A percentile compares a stretch with the other conserved stretches of the same genome.
These are phyloP conservation scores for Thuja plicata DNA, from an alignment of 83 land plant species.

Conservation along the genomic window DNA sequence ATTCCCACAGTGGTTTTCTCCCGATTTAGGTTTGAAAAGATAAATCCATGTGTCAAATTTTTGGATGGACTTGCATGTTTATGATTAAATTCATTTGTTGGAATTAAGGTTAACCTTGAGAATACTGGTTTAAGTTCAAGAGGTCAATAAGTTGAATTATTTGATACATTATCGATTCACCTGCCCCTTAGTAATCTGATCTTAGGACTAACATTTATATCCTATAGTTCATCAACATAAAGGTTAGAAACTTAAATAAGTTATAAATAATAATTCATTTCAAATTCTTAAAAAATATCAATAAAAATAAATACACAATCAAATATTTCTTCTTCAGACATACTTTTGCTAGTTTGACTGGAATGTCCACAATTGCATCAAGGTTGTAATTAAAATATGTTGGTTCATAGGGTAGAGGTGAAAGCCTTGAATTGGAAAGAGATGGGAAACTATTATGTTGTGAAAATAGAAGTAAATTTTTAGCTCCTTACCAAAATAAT, in stretches of 20 bases:
- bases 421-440: conserved; percentile 62
- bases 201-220: too few relatives aligned
- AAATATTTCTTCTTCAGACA: background rate
- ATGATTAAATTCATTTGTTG: too few relatives aligned
- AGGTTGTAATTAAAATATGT: conserved; percentile 54
- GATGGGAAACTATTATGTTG: conserved; percentile 66
- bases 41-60: too few relatives aligned
- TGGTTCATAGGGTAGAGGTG: conserved; percentile 81
- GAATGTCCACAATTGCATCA: conserved; percentile 59
- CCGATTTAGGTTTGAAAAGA: too few relatives aligned
- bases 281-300: background rate
- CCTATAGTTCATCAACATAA: too few relatives aligned
- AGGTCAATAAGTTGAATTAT: too few relatives aligned
- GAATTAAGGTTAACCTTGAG: too few relatives aligned
- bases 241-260: background rate
- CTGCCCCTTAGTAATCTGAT: too few relatives aligned
- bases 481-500: background rate
- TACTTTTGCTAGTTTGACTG: conserved; percentile 43
- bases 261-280: background rate
- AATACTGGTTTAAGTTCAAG: too few relatives aligned
- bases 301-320: background rate
- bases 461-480: background rate
- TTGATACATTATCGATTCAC: too few relatives aligned
- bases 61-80: too few relatives aligned
- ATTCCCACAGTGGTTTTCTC: too few relatives aligned